Evolutionary conservation across 495 filamentous ascomycete genomes (phyloP).

Genomic region (Pseudevernia furfuracea): DNA sequence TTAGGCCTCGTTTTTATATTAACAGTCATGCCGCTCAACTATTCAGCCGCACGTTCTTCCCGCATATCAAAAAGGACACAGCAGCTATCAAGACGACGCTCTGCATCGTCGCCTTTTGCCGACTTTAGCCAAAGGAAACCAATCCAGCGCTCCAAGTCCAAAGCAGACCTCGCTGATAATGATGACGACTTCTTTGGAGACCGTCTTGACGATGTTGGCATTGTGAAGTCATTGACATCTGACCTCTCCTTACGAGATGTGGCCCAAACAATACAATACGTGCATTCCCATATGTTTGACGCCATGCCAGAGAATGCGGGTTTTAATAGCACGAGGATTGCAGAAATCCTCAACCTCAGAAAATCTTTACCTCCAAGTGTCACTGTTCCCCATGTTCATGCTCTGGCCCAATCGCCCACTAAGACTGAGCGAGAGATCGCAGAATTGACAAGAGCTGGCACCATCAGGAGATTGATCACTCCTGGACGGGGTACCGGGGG

Average conservation of each 20-base stretch:
- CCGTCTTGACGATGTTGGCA: constrained; percentile 49
- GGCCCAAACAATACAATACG: constrained; percentile 54
- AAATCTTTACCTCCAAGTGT: constrained; percentile 59
- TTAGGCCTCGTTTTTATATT: not conserved
- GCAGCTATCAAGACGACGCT: constrained; percentile 30
- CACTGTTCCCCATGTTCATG: constrained; percentile 64
- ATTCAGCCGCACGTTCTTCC: constrained; percentile 31
- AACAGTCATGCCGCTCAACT: constrained; percentile 27
- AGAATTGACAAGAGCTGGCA: constrained; percentile 50
- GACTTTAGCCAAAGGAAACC: constrained; percentile 52
- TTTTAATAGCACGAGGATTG: constrained; percentile 66
- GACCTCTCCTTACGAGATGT: constrained; percentile 56
- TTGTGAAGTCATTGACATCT: constrained; percentile 43
- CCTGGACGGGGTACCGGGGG: constrained; percentile 55
- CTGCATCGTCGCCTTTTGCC: constrained; percentile 44
- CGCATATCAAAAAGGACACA: constrained; percentile 27
- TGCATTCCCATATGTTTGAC: constrained; percentile 58
- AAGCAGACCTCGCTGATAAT: constrained; percentile 29
- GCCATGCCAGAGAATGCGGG: constrained; percentile 56
- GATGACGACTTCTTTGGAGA: constrained; percentile 42
- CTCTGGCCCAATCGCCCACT: constrained; percentile 57
- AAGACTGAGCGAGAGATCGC: constrained; percentile 67
- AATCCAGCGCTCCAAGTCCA: constrained; percentile 31
- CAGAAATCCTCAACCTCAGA: constrained; percentile 63
- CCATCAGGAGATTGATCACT: constrained; percentile 57